These are phyloP conservation scores for Mortierella sp. DNA, from an alignment of 371 early-diverging fungal genomes.

Conservation along the genomic window DNA sequence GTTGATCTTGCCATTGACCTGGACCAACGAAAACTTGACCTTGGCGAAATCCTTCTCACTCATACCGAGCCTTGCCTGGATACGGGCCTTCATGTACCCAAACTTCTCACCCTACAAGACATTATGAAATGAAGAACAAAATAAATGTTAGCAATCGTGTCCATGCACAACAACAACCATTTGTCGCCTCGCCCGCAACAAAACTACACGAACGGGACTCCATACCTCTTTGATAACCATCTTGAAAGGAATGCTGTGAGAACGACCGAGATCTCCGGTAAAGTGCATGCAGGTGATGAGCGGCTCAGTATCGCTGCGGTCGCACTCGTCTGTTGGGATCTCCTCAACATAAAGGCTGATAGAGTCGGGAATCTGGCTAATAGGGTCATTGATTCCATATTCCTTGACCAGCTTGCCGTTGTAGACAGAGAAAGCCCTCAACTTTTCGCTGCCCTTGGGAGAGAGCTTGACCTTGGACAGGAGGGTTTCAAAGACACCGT, in stretches of 20 bases:
- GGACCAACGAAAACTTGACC: slow-evolving; percentile 70
- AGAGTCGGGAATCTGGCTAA: slow-evolving; percentile 53
- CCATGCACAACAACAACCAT: not conserved
- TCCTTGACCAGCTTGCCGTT: slow-evolving; percentile 60
- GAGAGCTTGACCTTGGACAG: slow-evolving; percentile 63
- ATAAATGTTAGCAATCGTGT: not conserved
- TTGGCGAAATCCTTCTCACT: slow-evolving; percentile 91
- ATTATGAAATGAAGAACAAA: not conserved
- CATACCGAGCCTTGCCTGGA: slow-evolving; percentile 81
- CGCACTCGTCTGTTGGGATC: slow-evolving; percentile 72
- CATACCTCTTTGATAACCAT: slow-evolving; percentile 74
- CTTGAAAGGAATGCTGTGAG: slow-evolving; percentile 89
- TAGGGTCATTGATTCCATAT: slow-evolving; percentile 56
- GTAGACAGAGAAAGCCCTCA: slow-evolving; percentile 62
- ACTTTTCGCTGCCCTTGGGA: slow-evolving; percentile 41
- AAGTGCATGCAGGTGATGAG: slow-evolving; percentile 83
- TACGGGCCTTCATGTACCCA: slow-evolving; percentile 75
- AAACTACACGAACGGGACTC: not conserved
- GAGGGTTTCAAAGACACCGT: slow-evolving; percentile 71
- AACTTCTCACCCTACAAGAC: slow-evolving; percentile 73
- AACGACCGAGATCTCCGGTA: slow-evolving; percentile 70
- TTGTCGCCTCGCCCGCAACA: not conserved
- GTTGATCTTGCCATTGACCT: slow-evolving; percentile 23
- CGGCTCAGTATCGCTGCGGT: slow-evolving; percentile 60
- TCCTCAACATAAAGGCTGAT: slow-evolving; percentile 64